Base-by-base conservation (phyloP, 768 basidiomycete species). In the Tylopilus balloui region DNA sequence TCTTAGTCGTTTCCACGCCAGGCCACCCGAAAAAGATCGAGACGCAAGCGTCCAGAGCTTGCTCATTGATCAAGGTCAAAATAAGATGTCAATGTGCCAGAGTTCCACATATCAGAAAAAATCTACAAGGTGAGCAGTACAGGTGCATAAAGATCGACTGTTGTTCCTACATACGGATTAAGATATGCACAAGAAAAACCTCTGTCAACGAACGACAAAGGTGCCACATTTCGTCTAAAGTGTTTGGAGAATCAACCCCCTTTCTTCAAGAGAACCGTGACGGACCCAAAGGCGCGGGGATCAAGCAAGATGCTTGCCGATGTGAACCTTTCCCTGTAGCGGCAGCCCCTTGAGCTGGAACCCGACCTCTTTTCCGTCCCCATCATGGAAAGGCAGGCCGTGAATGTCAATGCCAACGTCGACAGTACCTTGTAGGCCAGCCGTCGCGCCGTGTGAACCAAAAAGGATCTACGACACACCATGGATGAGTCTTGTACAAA, bases 321-420 rank as follows among this genome's bases (percentile, higher is more conserved):
- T 72, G 35, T 71, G 72, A 4, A 90, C 82, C 45, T 71, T 78
- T 1, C 88, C 88, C 42, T 72, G 73, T 54, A 90, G 79, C 4
- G 88, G 88, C 2, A 90, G 66, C 0, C 79, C 83, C 6, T 66
- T 69, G 24, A 90, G 67, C 56, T 80, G 75, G 62, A 90, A 75
- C 56, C 78, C 79, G 32, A 59, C 48, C 0, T 58, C 66, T n/a
- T 73, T 62, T 12, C 67, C 66, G 8, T 56, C 44, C 13, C 63
- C 73, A 28, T 70, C 70, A 35, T 71, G 64, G 29, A 80, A 61
- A 12, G 83, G 82, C 43, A 90, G 63, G 0, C 88, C 88, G 21
- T 77, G 67, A 3, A 90, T 75, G 28, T 73, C 65, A 15, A 81
- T 74, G 0, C 70, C 71, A 1, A 89, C 85, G 25, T 79, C 80